These are phyloP conservation scores for Geopyxis carbonaria DNA, from an alignment of 495 filamentous ascomycete genomes.

Conservation along the genomic window DNA sequence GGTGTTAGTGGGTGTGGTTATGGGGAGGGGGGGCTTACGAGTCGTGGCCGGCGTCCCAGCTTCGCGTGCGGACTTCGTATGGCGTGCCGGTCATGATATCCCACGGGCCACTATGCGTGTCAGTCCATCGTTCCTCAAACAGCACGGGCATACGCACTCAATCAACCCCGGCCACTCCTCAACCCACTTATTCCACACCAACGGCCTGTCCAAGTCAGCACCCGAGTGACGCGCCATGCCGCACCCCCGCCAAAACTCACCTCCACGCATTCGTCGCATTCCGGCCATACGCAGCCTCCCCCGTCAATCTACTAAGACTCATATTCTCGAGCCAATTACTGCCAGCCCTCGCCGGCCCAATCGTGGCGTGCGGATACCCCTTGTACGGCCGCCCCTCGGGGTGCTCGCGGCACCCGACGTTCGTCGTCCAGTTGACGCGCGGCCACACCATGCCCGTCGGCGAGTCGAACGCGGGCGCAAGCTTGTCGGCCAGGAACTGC, in stretches of 20 bases:
- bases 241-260: conserved; percentile 8
- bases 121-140: conserved; percentile 4
- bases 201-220: conserved; percentile 8
- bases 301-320: conserved; percentile 20
- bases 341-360: conserved; percentile 21
- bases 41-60: conserved; percentile 24
- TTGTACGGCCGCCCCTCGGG: conserved; percentile 15
- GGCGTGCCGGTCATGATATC: conserved; percentile 23
- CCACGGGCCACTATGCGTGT: conserved; percentile 17
- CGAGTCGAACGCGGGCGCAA: conserved; percentile 24
- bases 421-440: conserved; percentile 20
- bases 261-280: conserved; percentile 25
- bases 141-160: conserved; percentile 13
- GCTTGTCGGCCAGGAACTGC: conserved; percentile 15
- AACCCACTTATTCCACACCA: conserved; percentile 24
- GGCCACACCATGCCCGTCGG: conserved; percentile 26
- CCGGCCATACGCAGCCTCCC: conserved; percentile 14
- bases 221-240: conserved; percentile 4
- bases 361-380: conserved; percentile 18
- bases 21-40: conserved; percentile 17
- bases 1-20: conserved; percentile 2
- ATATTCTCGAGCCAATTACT: conserved; percentile 25
- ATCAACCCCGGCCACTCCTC: conserved; percentile 25
- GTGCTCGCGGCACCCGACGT: conserved; percentile 18
- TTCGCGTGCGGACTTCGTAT: conserved; percentile 17